Evolutionary conservation across 75 land plant species (phyloP).

Genomic region (Azolla pinnata): DNA sequence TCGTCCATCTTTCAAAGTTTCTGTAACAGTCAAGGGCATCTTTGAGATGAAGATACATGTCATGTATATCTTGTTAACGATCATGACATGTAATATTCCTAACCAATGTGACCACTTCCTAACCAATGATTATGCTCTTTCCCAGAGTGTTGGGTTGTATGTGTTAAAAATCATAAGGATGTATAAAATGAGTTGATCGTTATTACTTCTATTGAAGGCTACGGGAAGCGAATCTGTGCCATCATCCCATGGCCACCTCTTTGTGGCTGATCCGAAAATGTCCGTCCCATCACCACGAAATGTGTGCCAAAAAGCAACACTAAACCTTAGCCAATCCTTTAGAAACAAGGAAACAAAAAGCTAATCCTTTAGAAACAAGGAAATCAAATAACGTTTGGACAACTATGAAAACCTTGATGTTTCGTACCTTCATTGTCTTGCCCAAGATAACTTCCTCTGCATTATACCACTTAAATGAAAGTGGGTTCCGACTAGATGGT

Average conservation of each 20-base stretch:
- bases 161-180: no score
- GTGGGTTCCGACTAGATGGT: slow-evolving; percentile 71
- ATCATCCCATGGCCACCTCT: slow-evolving; percentile 97
- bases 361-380: not conserved
- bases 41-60: no score
- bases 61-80: no score
- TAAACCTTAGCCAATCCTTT: slow-evolving; percentile 97
- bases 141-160: no score
- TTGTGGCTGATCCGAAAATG: slow-evolving; percentile 87
- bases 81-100: no score
- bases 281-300: slow-evolving; percentile 94
- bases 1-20: no score
- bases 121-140: no score
- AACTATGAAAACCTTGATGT: not conserved
- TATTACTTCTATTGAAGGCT: slow-evolving; percentile 86
- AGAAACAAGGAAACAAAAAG: slow-evolving; percentile 5
- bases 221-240: slow-evolving; percentile 78
- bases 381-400: not conserved
- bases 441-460: slow-evolving; percentile 90
- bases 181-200: no score
- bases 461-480: slow-evolving; percentile 85
- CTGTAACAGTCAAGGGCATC: no score
- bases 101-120: no score
- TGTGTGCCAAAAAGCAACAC: slow-evolving; percentile 98
- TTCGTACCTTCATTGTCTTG: slow-evolving; percentile 83